Evolutionary conservation across 345 rosid species (phyloP).

Genomic region (Arabis hirsuta): DNA sequence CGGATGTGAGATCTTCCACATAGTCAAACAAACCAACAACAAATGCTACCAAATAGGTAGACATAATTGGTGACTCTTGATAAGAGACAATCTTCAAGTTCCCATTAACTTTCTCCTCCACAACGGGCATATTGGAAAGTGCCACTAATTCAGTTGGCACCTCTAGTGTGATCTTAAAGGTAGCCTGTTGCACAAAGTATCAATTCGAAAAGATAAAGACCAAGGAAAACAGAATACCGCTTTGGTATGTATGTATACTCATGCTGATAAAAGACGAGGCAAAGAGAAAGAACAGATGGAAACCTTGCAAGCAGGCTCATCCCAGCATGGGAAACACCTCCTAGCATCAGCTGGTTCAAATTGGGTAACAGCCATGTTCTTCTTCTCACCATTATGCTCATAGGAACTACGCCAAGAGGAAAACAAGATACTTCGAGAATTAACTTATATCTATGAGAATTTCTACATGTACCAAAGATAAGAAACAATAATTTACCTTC

Average conservation of each 20-base stretch:
- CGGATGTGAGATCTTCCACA: slow-evolving; percentile 86
- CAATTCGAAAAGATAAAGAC: slow-evolving; percentile 10
- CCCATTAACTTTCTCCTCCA: slow-evolving; percentile 76
- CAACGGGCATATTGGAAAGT: slow-evolving; percentile 88
- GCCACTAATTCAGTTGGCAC: slow-evolving; percentile 85
- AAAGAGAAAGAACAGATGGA: slow-evolving; percentile 1
- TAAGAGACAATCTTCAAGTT: slow-evolving; percentile 63
- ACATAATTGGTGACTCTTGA: slow-evolving; percentile 93
- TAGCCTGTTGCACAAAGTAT: slow-evolving; percentile 63
- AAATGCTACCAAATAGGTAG: slow-evolving; percentile 93
- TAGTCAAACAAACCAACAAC: slow-evolving; percentile 91
- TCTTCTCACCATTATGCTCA: slow-evolving; percentile 82
- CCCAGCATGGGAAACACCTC: slow-evolving; percentile 98
- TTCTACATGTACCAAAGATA: not conserved
- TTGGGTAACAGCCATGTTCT: slow-evolving; percentile 97
- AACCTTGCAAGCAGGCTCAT: slow-evolving; percentile 98
- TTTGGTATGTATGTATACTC: too few relatives aligned
- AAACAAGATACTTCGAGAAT: not conserved
- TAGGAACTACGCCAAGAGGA: slow-evolving; percentile 58
- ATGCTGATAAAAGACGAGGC: not conserved
- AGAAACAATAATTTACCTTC: slow-evolving; percentile 51
- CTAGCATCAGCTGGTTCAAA: slow-evolving; percentile 98
- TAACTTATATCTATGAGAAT: not conserved
- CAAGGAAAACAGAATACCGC: not conserved
- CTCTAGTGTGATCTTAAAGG: slow-evolving; percentile 85